phyloP scores from a whole-genome alignment of 2,329 filamentous ascomycete genomes.

The Ambrosiella beaveri region DNA sequence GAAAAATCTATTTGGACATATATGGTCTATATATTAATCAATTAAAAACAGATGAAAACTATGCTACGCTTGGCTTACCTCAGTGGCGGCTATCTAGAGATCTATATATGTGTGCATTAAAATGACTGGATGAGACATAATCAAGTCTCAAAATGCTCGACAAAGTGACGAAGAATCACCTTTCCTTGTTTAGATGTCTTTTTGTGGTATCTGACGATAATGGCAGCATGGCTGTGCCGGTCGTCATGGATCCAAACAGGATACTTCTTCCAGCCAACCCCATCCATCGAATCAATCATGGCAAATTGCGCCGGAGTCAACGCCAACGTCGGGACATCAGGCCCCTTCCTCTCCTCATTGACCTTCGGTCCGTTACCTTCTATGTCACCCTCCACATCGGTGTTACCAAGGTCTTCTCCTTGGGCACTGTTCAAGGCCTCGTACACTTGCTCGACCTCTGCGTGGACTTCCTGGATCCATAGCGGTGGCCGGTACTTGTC shows the following conservation, averaged over 20 bases:
- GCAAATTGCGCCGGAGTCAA: constrained; percentile 65
- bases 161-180: constrained; percentile 65
- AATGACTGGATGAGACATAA: neutral
- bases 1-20: neutral
- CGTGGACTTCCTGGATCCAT: constrained; percentile 56
- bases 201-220: constrained; percentile 60
- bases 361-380: neutral
- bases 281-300: constrained; percentile 64
- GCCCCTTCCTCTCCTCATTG: neutral
- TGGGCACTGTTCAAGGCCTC: constrained; percentile 55
- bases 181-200: constrained; percentile 57
- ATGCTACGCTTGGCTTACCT: no score
- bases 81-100: neutral
- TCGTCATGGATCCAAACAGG: constrained; percentile 60
- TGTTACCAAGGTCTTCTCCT: constrained; percentile 52
- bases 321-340: constrained; percentile 50
- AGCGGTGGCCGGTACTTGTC: constrained; percentile 60
- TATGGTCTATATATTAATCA: neutral
- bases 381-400: constrained; percentile 16
- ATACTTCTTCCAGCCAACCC: constrained; percentile 46
- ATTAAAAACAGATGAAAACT: no score
- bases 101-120: neutral
- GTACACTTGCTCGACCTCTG: constrained; percentile 60
- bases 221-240: constrained; percentile 74
- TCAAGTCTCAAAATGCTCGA: constrained; percentile 36